phyloP scores from a whole-genome alignment of 1,284 basidiomycete genomes.

The Cerrena zonata region DNA sequence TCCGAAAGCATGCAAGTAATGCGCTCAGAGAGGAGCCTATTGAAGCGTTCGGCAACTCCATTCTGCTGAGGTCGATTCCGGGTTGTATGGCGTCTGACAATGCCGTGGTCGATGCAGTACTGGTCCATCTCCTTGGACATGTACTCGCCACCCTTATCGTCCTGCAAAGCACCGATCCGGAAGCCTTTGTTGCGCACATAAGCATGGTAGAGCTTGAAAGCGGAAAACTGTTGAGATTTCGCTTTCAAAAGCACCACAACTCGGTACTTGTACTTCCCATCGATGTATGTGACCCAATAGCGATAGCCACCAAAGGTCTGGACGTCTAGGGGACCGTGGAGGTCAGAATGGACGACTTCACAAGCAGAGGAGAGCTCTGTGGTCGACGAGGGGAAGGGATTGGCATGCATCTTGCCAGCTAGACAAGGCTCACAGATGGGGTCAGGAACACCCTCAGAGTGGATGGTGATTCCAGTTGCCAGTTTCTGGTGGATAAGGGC shows the following conservation, averaged over 20 bases:
- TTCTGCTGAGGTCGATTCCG: slow-evolving; percentile 28
- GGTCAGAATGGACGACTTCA: slow-evolving; percentile 31
- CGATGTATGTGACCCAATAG: slow-evolving; percentile 33
- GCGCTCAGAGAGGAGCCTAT: slow-evolving; percentile 17
- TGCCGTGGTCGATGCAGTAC: slow-evolving; percentile 23
- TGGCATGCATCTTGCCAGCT: slow-evolving; percentile 16
- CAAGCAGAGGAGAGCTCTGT: slow-evolving; percentile 15
- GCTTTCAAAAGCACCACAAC: slow-evolving; percentile 20
- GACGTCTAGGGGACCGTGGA: slow-evolving; percentile 28
- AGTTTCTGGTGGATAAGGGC: slow-evolving; percentile 1
- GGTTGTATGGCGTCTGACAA: slow-evolving; percentile 22
- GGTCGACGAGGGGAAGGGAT: slow-evolving; percentile 17
- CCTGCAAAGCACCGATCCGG: slow-evolving; percentile 18
- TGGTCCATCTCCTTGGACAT: slow-evolving; percentile 21
- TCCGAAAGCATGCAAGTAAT: slow-evolving; percentile 17
- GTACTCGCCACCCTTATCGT: slow-evolving; percentile 30
- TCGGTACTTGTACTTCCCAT: slow-evolving; percentile 22
- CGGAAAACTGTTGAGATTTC: slow-evolving; percentile 12
- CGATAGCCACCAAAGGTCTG: slow-evolving; percentile 21
- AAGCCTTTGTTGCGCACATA: slow-evolving; percentile 19
- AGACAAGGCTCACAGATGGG: slow-evolving; percentile 20
- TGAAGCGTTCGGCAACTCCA: slow-evolving; percentile 29
- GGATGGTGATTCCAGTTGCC: slow-evolving; percentile 9
- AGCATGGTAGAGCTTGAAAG: slow-evolving; percentile 18
- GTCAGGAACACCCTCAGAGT: slow-evolving; percentile 14